Percentiles rank a stretch among this genome's conserved stretches.
Conservation (phyloP, 2,329 filamentous ascomycete species). For the Dendrostoma leiphaemia region DNA sequence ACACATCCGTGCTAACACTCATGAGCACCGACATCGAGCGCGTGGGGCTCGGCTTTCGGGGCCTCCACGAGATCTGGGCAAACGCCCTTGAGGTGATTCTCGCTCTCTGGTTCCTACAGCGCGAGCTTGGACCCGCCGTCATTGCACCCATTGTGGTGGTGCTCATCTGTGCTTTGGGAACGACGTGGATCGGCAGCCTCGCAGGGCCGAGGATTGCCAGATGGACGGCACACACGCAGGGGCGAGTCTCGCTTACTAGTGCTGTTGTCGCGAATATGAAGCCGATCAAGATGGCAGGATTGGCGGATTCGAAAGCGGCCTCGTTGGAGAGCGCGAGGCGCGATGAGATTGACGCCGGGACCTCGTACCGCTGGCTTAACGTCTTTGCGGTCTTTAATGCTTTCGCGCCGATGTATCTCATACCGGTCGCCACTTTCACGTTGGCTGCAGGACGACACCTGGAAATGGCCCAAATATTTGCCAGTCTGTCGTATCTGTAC, state of each 20-base stretch:
- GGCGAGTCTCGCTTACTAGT: conserved; percentile 20
- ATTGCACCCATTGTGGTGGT: conserved; percentile 8
- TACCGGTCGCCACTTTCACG: conserved; percentile 7
- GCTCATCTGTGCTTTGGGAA: conserved; percentile 18
- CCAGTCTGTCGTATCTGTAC: conserved; percentile 14
- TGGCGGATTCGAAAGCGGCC: conserved; percentile 24
- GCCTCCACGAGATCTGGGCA: conserved; percentile 20
- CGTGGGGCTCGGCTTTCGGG: conserved; percentile 18
- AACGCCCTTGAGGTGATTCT: conserved; percentile 18
- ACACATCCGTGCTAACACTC: conserved; percentile 21
- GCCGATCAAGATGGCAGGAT: conserved; percentile 11
- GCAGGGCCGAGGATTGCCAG: conserved; percentile 30
- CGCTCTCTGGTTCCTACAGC: conserved; percentile 17
- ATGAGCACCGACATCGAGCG: conserved; percentile 26
- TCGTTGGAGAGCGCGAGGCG: conserved; percentile 29
- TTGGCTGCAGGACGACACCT: conserved; percentile 3
- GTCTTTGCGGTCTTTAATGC: conserved; percentile 15
- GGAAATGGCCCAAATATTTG: conserved; percentile 5
- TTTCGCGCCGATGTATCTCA: conserved; percentile 15
- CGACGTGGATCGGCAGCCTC: conserved; percentile 27
- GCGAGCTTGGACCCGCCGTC: conserved; percentile 12
- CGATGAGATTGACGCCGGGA: conserved; percentile 28
- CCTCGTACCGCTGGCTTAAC: conserved; percentile 25
- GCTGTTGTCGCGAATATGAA: conserved; percentile 16
- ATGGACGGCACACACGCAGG: conserved; percentile 21